Base-by-base conservation (phyloP, 495 filamentous ascomycete genomes). In the Lophiotrema nucula region DNA sequence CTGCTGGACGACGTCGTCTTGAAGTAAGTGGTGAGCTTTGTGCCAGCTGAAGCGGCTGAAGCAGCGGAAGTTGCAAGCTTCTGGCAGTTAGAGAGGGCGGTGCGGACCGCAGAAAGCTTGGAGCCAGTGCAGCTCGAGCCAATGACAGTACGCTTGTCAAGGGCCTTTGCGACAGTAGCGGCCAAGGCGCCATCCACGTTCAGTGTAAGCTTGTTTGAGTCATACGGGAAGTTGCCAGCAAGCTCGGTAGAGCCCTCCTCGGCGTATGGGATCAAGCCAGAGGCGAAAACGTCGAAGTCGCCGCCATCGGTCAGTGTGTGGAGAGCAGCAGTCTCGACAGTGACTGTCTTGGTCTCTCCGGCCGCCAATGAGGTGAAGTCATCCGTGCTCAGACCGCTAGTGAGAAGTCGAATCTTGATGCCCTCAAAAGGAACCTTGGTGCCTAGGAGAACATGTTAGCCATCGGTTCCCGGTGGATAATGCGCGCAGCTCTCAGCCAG, bases 251-350 rank as follows among this genome's bases (percentile, higher is more conserved):
- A 73, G 56, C 69, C 74, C 12, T 67, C 61, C 47, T 79, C 72
- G 39, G 83, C 80, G 47, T 74, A 76, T 8, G 81, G 81, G 24
- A 76, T 67, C 10, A 80, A 76, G 23, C 77, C 79, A 15, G 72
- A 39, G 21, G 79, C 74, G 56, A 77, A 68, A 44, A 83, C 57
- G 23, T 73, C 68, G 53, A 76, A 77, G 28, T 75, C 74, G 24
- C 76, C 78, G 22, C 80, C 80, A 6, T 65, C 61, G 33, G 72
- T 68, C 28, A 88, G 70, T 61, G 84, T 80, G 64, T 79, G 80
- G 13, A 81, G 77, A 27, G 73, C 67, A 4, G 82, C 83, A 48
- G 83, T 73, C 56, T 86, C 76, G 58, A 87, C 80, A 37, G 74
- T 79, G 45, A 80, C 70, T 45, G 80, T 77, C 24, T 83, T 68